Percentiles rank a stretch among this genome's conserved stretches.
Conservation (phyloP, 164 flowering plant genomes). For the Piper longum region DNA sequence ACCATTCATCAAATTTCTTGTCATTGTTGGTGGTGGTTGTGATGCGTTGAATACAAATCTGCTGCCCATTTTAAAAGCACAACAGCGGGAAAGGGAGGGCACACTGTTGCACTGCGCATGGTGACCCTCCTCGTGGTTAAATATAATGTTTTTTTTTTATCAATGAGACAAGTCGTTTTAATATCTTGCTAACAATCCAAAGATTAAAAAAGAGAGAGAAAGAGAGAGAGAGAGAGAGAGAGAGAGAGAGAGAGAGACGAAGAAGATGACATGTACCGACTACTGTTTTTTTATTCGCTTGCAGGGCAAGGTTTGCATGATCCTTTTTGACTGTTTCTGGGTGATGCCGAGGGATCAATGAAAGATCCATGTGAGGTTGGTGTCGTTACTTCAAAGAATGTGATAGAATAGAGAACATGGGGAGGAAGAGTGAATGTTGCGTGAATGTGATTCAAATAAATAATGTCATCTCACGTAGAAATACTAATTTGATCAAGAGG, state of each 20-base stretch:
- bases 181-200: background rate
- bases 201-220: background rate
- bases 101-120: background rate
- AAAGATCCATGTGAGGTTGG: background rate
- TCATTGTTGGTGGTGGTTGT: background rate
- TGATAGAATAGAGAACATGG: background rate
- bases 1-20: background rate
- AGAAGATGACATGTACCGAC: background rate
- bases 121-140: background rate
- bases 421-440: too few species aligned
- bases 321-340: background rate
- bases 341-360: background rate
- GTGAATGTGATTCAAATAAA: too few species aligned
- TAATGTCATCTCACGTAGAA: too few species aligned
- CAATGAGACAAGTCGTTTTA: too few species aligned
- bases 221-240: slow-evolving; percentile 4
- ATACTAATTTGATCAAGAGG: too few species aligned
- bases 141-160: background rate
- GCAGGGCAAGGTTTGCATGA: too few species aligned
- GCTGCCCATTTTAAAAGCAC: background rate
- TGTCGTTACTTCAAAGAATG: background rate
- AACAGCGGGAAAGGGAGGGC: background rate
- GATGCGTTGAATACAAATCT: background rate
- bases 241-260: slow-evolving; percentile 11
- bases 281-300: too few species aligned